Percentiles rank a stretch among this genome's conserved stretches.
Conservation (phyloP, 1,139 yeast genomes). For the Debaryomyces udenii region DNA sequence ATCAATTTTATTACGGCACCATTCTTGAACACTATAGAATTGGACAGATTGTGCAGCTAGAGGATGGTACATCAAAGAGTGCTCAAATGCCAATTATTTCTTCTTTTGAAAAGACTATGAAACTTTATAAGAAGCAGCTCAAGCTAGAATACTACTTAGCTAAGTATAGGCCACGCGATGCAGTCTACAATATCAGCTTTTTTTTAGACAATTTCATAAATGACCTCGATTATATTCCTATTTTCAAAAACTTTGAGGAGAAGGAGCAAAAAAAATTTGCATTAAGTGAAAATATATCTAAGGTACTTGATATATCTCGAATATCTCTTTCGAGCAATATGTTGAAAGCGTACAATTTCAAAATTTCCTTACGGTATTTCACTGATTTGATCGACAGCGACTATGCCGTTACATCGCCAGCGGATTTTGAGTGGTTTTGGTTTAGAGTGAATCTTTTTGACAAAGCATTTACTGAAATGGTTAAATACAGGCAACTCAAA, state of each 20-base stretch:
- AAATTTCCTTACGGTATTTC: constrained; percentile 17
- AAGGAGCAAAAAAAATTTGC: not conserved
- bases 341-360: constrained; percentile 19
- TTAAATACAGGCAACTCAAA: constrained; percentile 16
- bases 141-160: constrained; percentile 11
- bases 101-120: constrained; percentile 11
- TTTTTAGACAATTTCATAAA: constrained; percentile 17
- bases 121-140: constrained; percentile 16
- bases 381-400: constrained; percentile 8
- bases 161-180: constrained; percentile 14
- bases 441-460: constrained; percentile 29
- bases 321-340: constrained; percentile 15
- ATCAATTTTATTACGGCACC: constrained; percentile 17
- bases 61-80: constrained; percentile 3
- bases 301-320: constrained; percentile 1
- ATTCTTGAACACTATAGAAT: constrained; percentile 17
- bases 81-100: constrained; percentile 5
- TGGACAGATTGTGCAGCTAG: constrained; percentile 8
- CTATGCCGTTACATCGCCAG: not conserved
- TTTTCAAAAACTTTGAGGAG: constrained; percentile 13
- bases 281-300: not conserved
- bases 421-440: constrained; percentile 28
- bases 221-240: constrained; percentile 23
- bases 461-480: constrained; percentile 21
- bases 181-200: constrained; percentile 10